A percentile compares a stretch with the other conserved stretches of the same genome.
These are phyloP conservation scores for Coemansia sp. DNA, from an alignment of 192 early-diverging fungal genomes.

Conservation along the genomic window DNA sequence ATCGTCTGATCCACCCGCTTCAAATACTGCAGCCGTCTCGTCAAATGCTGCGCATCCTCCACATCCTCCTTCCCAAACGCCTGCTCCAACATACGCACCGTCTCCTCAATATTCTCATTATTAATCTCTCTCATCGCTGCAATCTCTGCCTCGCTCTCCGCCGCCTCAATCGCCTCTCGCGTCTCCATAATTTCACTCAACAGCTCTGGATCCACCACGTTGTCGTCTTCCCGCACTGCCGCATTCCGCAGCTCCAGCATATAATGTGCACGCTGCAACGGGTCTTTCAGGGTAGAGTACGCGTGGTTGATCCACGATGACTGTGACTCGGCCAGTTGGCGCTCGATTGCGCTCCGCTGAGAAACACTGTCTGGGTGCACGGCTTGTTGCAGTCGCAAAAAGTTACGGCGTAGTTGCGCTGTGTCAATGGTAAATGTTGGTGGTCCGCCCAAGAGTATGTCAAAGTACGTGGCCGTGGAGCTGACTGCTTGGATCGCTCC, in stretches of 20 bases:
- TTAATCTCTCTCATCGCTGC: constrained; percentile 61
- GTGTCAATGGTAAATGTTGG: constrained; percentile 69
- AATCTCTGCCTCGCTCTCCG: constrained; percentile 62
- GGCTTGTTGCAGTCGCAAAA: constrained; percentile 73
- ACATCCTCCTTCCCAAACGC: constrained; percentile 62
- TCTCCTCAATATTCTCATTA: constrained; percentile 51
- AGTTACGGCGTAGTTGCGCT: constrained; percentile 60
- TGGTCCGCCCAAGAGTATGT: constrained; percentile 52
- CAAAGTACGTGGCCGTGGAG: constrained; percentile 58
- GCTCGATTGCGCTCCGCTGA: constrained; percentile 36
- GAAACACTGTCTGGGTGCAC: constrained; percentile 86
- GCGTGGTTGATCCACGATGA: constrained; percentile 87
- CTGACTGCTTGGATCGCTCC: constrained; percentile 60
- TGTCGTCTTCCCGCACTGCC: constrained; percentile 63
- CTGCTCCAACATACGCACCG: constrained; percentile 38
- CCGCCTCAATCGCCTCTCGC: constrained; percentile 74
- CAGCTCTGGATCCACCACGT: constrained; percentile 65
- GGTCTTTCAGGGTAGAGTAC: constrained; percentile 74
- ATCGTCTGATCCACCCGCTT: constrained; percentile 38
- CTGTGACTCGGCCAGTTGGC: constrained; percentile 53
- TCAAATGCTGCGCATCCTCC: constrained; percentile 60
- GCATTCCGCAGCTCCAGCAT: constrained; percentile 64
- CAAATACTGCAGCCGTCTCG: constrained; percentile 72
- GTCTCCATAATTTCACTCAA: constrained; percentile 82
- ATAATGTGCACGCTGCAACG: constrained; percentile 78